Conservation (phyloP, 2,329 filamentous ascomycete genomes). For the Fusarium lyarnte region DNA sequence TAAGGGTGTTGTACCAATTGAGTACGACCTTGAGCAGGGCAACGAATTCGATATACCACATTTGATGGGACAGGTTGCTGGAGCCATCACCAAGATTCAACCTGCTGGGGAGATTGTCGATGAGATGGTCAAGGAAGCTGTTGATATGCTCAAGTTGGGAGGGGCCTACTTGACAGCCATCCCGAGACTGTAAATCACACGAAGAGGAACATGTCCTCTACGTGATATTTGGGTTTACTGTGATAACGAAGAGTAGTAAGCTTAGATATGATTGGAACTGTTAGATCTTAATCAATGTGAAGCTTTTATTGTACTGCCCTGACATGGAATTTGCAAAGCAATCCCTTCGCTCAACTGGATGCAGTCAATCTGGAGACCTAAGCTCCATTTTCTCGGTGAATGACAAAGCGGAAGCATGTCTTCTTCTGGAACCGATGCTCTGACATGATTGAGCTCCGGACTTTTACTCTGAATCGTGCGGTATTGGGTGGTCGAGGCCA, state of each 20-base stretch:
- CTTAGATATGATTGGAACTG: not conserved
- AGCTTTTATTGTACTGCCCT: not conserved
- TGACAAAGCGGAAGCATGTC: not conserved
- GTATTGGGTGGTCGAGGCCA: not conserved
- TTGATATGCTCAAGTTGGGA: slow-evolving; percentile 71
- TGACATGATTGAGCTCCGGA: not conserved
- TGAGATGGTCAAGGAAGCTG: slow-evolving; percentile 86
- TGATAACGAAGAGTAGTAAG: not conserved
- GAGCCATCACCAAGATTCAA: slow-evolving; percentile 78
- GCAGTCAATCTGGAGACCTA: not conserved
- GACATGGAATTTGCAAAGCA: not conserved
- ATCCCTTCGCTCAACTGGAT: not conserved
- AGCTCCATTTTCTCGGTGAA: not conserved
- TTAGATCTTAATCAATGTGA: not conserved
- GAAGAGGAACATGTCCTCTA: not conserved
- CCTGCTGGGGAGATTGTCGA: slow-evolving; percentile 86
- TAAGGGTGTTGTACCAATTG: slow-evolving; percentile 80
- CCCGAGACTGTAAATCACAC: slow-evolving; percentile 55
- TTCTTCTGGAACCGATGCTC: not conserved
- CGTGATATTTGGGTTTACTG: not conserved
- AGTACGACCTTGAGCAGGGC: slow-evolving; percentile 83
- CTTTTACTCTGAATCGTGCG: not conserved
- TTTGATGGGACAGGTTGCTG: slow-evolving; percentile 94
- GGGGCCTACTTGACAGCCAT: slow-evolving; percentile 63
- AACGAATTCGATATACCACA: slow-evolving; percentile 87